A percentile compares a stretch with the other conserved stretches of the same genome.
Conservation (phyloP, 164 flowering plant genomes). For the Liquidambar formosana region DNA sequence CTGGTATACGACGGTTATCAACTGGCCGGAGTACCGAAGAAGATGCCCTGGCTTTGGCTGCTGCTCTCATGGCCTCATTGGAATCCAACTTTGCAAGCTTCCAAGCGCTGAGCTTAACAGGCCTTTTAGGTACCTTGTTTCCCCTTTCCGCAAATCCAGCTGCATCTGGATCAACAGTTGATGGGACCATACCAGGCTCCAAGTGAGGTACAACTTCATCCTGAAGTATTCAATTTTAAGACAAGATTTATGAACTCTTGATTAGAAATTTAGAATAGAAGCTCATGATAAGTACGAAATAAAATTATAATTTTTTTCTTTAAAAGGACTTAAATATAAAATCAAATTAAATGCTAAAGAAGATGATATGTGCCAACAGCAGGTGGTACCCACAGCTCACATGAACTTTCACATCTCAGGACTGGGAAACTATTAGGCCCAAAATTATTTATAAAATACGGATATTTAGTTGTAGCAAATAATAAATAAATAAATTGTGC, state of each 20-base stretch:
- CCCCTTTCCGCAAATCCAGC: constrained; percentile 54
- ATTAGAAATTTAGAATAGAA: no score
- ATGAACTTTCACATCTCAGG: not conserved
- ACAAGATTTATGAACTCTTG: not conserved
- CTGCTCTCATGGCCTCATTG: constrained; percentile 81
- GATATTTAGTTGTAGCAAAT: no score
- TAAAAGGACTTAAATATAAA: not conserved
- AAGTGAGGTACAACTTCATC: constrained; percentile 96
- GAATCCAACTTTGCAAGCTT: constrained; percentile 93
- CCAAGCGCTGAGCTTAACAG: constrained; percentile 90
- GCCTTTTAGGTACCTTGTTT: constrained; percentile 51
- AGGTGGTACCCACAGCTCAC: not conserved
- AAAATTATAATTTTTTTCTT: not conserved
- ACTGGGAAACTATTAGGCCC: not conserved
- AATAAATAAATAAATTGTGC: not conserved
- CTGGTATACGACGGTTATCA: constrained; percentile 50
- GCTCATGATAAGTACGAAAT: not conserved
- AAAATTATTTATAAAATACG: no score
- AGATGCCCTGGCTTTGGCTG: constrained; percentile 93
- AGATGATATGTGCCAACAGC: not conserved
- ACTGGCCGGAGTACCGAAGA: constrained; percentile 90
- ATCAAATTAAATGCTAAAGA: not conserved
- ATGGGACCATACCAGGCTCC: constrained; percentile 92
- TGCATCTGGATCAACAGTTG: constrained; percentile 94
- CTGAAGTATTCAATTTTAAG: constrained; percentile 34